Conservation (phyloP, 2,329 filamentous ascomycete species). For the Penicillium sp. region DNA sequence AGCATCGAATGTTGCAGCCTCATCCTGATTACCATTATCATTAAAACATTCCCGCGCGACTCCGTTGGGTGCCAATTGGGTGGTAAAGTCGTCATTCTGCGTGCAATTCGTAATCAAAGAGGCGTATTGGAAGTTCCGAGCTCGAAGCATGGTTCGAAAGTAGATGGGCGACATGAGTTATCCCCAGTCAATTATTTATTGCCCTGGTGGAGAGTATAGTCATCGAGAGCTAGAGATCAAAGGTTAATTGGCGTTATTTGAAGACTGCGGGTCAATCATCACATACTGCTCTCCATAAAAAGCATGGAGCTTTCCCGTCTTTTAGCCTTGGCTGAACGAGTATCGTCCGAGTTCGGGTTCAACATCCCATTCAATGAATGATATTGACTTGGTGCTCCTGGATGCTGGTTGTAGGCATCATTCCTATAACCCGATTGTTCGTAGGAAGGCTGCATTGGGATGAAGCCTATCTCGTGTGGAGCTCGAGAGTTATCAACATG, state of each 20-base stretch:
- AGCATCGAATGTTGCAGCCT: constrained; percentile 16
- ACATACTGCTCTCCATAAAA: constrained; percentile 43
- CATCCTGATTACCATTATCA: constrained; percentile 42
- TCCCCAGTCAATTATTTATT: constrained; percentile 14
- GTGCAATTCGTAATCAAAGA: constrained; percentile 36
- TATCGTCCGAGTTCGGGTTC: constrained; percentile 40
- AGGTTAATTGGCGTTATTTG: background rate
- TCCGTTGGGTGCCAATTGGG: constrained; percentile 26
- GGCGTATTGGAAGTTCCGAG: constrained; percentile 16
- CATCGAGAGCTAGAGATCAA: background rate
- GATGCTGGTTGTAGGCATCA: constrained; percentile 33
- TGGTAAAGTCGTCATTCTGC: constrained; percentile 36
- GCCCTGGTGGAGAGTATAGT: constrained; percentile 20
- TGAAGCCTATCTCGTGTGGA: constrained; percentile 56
- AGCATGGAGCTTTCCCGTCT: constrained; percentile 55
- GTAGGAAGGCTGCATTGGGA: constrained; percentile 55
- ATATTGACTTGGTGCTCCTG: constrained; percentile 24
- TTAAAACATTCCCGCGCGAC: constrained; percentile 36
- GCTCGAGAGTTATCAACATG: constrained; percentile 29
- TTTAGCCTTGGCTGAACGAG: constrained; percentile 48
- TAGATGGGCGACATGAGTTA: background rate
- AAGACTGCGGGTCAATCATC: background rate
- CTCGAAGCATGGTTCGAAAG: background rate
- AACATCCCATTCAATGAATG: constrained; percentile 48
- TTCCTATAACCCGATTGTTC: constrained; percentile 41